These are phyloP conservation scores for Hypoxylon lenormandii DNA, from an alignment of 495 filamentous ascomycete genomes.

Conservation along the genomic window DNA sequence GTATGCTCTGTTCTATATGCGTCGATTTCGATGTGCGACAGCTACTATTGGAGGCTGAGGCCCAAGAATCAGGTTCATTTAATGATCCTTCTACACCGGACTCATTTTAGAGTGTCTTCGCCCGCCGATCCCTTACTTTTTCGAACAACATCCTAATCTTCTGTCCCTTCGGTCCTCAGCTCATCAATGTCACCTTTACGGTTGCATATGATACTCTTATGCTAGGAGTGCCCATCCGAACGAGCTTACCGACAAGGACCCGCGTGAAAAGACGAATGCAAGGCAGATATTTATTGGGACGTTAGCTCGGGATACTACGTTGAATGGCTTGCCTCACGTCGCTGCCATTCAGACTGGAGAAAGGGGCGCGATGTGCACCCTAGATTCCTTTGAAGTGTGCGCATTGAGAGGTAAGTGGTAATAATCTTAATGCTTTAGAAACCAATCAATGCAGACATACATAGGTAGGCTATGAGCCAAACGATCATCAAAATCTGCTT, in stretches of 20 bases:
- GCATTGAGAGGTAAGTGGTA: constrained; percentile 37
- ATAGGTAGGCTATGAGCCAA: constrained; percentile 39
- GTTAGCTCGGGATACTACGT: constrained; percentile 35
- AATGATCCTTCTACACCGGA: constrained; percentile 27
- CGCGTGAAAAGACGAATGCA: constrained; percentile 17
- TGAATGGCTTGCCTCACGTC: constrained; percentile 41
- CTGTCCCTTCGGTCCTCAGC: constrained; percentile 30
- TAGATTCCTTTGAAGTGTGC: constrained; percentile 45
- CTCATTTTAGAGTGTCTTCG: constrained; percentile 36
- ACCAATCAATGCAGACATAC: constrained; percentile 12
- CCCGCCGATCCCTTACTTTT: constrained; percentile 37
- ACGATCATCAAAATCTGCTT: constrained; percentile 25
- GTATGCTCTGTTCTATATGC: constrained; percentile 34
- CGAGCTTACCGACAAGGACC: constrained; percentile 33
- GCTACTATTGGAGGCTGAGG: constrained; percentile 33
- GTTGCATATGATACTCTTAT: constrained; percentile 42
- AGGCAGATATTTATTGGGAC: constrained; percentile 39
- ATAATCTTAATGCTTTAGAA: not conserved
- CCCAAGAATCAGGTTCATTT: constrained; percentile 29
- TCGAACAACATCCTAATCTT: constrained; percentile 32
- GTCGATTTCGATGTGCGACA: constrained; percentile 35
- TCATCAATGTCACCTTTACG: constrained; percentile 36
- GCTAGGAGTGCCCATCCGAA: constrained; percentile 26
- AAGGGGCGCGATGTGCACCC: constrained; percentile 19
- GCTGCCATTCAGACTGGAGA: constrained; percentile 30